Evolutionary conservation across 345 rosid species (phyloP).

Genomic region (Hibiscus mutabilis): DNA sequence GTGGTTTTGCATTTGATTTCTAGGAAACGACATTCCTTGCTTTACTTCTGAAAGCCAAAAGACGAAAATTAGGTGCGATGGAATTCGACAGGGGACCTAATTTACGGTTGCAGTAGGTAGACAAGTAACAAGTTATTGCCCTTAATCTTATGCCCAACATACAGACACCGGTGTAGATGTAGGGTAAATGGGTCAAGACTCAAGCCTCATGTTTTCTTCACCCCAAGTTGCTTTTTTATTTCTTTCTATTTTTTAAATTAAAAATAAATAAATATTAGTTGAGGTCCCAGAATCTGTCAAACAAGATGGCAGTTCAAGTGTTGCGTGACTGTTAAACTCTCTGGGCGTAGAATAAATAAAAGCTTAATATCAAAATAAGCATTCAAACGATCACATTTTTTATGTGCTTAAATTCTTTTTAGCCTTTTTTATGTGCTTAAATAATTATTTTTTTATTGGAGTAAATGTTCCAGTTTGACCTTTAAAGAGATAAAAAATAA

Average conservation of each 20-base stretch:
- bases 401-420: no score
- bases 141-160: not conserved
- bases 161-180: not conserved
- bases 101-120: not conserved
- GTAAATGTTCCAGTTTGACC: no score
- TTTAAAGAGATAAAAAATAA: no score
- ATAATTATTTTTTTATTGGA: no score
- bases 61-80: conserved; percentile 14
- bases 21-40: not conserved
- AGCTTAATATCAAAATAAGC: no score
- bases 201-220: not conserved
- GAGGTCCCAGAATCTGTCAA: conserved; percentile 5
- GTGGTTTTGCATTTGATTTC: no score
- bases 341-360: not conserved
- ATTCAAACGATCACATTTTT: no score
- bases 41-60: not conserved
- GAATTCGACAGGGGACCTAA: conserved; percentile 23
- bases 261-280: not conserved
- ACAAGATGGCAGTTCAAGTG: not conserved
- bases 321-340: not conserved
- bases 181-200: not conserved
- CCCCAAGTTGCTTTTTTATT: conserved; percentile 2
- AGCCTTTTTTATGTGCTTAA: no score
- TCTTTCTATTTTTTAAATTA: not conserved
- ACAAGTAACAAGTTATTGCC: not conserved